Base-by-base conservation (phyloP, 1,284 basidiomycete species). In the Leccinum ponderosum region DNA sequence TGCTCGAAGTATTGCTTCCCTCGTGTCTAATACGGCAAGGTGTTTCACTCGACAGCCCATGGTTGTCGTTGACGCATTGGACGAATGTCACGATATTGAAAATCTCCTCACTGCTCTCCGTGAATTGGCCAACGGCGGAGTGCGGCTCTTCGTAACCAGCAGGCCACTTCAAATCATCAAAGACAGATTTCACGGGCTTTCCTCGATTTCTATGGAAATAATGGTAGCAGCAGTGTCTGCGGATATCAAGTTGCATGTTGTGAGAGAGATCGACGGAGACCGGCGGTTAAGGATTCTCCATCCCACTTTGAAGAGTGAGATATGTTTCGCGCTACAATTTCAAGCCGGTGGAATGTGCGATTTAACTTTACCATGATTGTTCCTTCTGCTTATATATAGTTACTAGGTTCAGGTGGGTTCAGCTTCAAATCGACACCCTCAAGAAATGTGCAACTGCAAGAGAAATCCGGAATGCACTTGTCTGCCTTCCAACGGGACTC, bases 381-480 rank as follows among this genome's bases (percentile, higher is more conserved):
- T 39, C 7, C 5, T 39, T n/a, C 7, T n/a, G 15, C 37, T 39
- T n/a, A 39, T n/a, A 39, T 8, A n/a, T n/a, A 8, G 3, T 39
- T 39, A 8, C 37, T 14, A 48, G 53, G 62, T 63, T 63, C 25
- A 51, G 55, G 4, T 62, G 60, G 61, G 52, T 62, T 12, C 54
- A 62, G 27, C 54, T 55, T 51, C 62, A 63, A 55, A 56, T 63
- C 4, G 48, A 63, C 39, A 20, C 61, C 20, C 61, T 63, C n/a
- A 62, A 63, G 9, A 8, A 17, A 47, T 63, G 62, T 3, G 14
- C 52, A 17, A 63, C 53, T 15, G 9, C 29, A 29, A 15, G 55
- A 55, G 53, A 39, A 25, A 48, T 63, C n/a, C 47, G n/a, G 5
- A n/a, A 63, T 6, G 42, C 53, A 6, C 27, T 63, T 14, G 5